These are phyloP conservation scores for Cronartium ribicola DNA, from an alignment of 1,284 basidiomycete species.

Conservation along the genomic window DNA sequence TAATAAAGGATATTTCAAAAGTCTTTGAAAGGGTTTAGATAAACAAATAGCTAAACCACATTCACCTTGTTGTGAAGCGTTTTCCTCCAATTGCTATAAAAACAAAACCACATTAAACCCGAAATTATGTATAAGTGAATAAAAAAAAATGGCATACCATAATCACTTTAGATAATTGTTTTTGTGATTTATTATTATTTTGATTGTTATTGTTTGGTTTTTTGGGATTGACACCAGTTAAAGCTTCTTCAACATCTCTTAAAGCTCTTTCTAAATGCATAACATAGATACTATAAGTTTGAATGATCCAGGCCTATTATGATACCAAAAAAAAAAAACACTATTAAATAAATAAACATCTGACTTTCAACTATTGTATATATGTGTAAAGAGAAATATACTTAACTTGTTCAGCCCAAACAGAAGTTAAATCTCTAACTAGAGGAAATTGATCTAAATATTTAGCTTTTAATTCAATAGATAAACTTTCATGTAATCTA, in stretches of 20 bases:
- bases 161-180: slow-evolving; percentile 30
- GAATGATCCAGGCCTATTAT: slow-evolving; percentile 86
- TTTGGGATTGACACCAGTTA: slow-evolving; percentile 58
- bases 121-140: not conserved
- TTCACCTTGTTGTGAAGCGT: slow-evolving; percentile 78
- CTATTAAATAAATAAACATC: slow-evolving; percentile 40
- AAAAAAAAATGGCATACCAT: slow-evolving; percentile 16
- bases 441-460: slow-evolving; percentile 90
- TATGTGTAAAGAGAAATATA: not conserved
- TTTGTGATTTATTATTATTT: slow-evolving; percentile 9
- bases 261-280: slow-evolving; percentile 83
- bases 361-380: slow-evolving; percentile 9
- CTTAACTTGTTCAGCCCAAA: slow-evolving; percentile 79
- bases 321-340: too few species aligned
- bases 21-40: slow-evolving; percentile 81
- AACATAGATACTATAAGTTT: slow-evolving; percentile 85
- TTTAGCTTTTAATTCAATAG: slow-evolving; percentile 72
- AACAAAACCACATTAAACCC: not conserved
- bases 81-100: slow-evolving; percentile 61
- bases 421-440: slow-evolving; percentile 81
- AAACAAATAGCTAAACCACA: slow-evolving; percentile 87
- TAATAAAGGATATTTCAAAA: slow-evolving; percentile 92
- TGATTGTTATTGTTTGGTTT: slow-evolving; percentile 1
- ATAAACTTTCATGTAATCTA: slow-evolving; percentile 76
- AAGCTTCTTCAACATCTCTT: slow-evolving; percentile 74